Percentiles rank a stretch among this genome's conserved stretches.
Conservation (phyloP, 164 flowering plant species). For the Umbellularia californica region DNA sequence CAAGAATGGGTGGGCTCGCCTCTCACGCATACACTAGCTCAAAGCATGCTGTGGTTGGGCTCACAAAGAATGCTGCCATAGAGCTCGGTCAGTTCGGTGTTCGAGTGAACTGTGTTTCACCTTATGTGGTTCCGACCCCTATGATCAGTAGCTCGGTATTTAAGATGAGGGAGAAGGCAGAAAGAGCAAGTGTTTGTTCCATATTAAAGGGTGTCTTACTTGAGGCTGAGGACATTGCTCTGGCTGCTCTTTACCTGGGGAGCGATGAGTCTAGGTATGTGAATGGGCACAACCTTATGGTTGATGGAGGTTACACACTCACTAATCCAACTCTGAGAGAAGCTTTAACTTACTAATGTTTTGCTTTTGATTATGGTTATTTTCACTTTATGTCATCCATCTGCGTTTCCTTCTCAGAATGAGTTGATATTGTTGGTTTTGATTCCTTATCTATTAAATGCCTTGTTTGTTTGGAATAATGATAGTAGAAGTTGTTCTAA, state of each 20-base stretch:
- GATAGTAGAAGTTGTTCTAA: neutral
- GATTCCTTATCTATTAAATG: neutral
- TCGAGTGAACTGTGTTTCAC: neutral
- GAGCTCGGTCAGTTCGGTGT: neutral
- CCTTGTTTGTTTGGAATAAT: neutral
- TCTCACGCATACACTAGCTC: neutral
- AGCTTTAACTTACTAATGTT: neutral
- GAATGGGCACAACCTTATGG: neutral
- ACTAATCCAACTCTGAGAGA: neutral
- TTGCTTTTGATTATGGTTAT: neutral
- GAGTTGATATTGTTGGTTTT: too few species aligned
- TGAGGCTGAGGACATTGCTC: neutral
- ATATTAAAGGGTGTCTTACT: neutral
- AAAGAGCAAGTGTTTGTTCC: neutral
- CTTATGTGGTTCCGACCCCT: neutral
- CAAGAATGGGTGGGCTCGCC: slow-evolving; percentile 1
- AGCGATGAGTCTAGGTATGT: neutral
- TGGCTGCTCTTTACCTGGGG: neutral
- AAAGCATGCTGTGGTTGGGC: neutral
- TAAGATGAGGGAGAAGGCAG: neutral
- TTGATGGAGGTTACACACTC: neutral
- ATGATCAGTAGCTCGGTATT: neutral
- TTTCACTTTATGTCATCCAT: neutral
- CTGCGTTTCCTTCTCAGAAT: neutral
- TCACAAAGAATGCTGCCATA: neutral